Evolutionary conservation across 306 rosid genomes (phyloP).

Genomic region (Begonia masoniana): DNA sequence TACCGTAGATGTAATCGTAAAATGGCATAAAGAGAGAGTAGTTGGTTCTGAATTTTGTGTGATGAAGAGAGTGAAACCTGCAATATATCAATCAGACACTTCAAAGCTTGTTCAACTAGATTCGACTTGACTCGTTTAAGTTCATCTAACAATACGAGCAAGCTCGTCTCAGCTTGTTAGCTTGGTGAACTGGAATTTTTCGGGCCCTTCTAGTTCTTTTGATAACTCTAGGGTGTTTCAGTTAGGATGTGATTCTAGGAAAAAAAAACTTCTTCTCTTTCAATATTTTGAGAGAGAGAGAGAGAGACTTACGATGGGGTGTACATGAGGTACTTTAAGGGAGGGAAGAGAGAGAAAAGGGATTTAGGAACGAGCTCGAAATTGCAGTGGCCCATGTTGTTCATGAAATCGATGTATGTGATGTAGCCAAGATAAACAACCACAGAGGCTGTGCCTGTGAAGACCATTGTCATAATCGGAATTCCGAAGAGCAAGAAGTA

Average conservation of each 20-base stretch:
- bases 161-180: no score
- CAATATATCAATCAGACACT: no score
- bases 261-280: constrained; percentile 11
- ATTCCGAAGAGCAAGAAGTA: constrained; percentile 23
- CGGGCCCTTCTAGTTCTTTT: no score
- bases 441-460: constrained; percentile 9
- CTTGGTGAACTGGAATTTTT: no score
- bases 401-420: constrained; percentile 29
- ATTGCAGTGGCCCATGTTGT: constrained; percentile 45
- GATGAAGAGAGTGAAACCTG: constrained; percentile 16
- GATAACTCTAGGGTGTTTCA: no score
- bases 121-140: no score
- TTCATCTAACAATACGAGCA: no score
- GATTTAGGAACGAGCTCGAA: constrained; percentile 28
- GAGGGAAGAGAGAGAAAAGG: constrained; percentile 28
- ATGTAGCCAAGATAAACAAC: constrained; percentile 6
- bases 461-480: constrained; percentile 8
- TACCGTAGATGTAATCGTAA: constrained; percentile 22
- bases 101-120: no score
- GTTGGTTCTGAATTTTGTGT: constrained; percentile 32
- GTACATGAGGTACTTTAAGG: constrained; percentile 30
- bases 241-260: no score
- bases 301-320: constrained; percentile 27
- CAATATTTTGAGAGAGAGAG: neutral
- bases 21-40: constrained; percentile 28